Conservation (phyloP, 2,329 filamentous ascomycete genomes). For the Aspergillus neotritici region DNA sequence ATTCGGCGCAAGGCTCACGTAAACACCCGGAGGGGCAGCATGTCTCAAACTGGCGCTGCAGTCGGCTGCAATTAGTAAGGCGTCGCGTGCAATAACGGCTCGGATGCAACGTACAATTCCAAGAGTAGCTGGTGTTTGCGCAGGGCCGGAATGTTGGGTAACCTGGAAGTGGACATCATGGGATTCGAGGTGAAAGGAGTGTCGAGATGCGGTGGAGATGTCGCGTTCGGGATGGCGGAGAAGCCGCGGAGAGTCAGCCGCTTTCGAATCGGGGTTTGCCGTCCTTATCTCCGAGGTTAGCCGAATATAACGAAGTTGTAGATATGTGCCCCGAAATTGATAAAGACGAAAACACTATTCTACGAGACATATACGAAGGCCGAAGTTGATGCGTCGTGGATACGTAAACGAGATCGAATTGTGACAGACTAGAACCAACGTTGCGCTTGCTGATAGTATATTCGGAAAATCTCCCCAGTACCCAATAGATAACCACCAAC, state of each 20-base stretch:
- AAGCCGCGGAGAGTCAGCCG: too few species aligned
- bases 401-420: too few species aligned
- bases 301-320: too few species aligned
- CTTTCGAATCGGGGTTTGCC: background rate
- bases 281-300: too few species aligned
- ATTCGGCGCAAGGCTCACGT: slow-evolving; percentile 75
- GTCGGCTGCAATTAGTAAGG: slow-evolving; percentile 9
- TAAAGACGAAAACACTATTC: too few species aligned
- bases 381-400: too few species aligned
- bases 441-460: too few species aligned
- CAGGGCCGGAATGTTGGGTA: slow-evolving; percentile 47
- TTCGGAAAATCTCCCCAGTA: too few species aligned
- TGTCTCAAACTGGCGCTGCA: slow-evolving; percentile 71
- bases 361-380: too few species aligned
- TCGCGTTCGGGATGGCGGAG: background rate
- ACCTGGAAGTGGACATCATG: slow-evolving; percentile 31
- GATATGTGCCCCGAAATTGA: too few species aligned
- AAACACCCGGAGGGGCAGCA: slow-evolving; percentile 78
- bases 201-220: slow-evolving; percentile 1
- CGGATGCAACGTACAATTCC: slow-evolving; percentile 64
- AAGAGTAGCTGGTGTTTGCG: slow-evolving; percentile 71
- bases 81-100: background rate
- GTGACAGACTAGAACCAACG: too few species aligned
- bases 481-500: too few species aligned
- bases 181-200: slow-evolving; percentile 2